phyloP scores from a whole-genome alignment of 345 rosid species.

The Abelmoschus esculentus region DNA sequence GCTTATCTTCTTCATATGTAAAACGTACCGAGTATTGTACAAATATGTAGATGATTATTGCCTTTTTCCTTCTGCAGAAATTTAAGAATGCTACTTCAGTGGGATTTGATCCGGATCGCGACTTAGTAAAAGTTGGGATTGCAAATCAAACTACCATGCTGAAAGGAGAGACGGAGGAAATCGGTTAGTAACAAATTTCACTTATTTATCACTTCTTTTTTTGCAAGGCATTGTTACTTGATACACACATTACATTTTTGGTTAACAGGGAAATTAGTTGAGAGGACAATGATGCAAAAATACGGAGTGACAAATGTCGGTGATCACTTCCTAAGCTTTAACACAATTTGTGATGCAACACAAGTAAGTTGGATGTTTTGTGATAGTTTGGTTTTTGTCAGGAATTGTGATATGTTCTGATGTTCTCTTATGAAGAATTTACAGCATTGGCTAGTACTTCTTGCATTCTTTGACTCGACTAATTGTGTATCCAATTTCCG shows the following conservation, averaged over 20 bases:
- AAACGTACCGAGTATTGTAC: not conserved
- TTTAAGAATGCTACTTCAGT: constrained; percentile 64
- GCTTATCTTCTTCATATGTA: not conserved
- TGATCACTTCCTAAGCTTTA: constrained; percentile 80
- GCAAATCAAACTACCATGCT: constrained; percentile 99
- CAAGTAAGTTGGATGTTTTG: constrained; percentile 41
- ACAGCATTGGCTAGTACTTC: not conserved
- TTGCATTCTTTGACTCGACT: not conserved
- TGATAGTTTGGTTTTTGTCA: not conserved
- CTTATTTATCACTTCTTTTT: constrained; percentile 5
- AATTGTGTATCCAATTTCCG: not conserved
- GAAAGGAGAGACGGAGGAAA: constrained; percentile 97
- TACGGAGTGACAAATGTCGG: constrained; percentile 78
- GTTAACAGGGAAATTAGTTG: constrained; percentile 62
- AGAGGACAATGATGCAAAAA: constrained; percentile 84
- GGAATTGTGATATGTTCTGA: not conserved
- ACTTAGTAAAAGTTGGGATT: constrained; percentile 75
- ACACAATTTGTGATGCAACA: constrained; percentile 97
- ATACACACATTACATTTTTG: constrained; percentile 1
- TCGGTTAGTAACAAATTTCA: constrained; percentile 44
- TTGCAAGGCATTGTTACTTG: not conserved
- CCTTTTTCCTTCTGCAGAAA: constrained; percentile 47
- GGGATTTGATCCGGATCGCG: constrained; percentile 86
- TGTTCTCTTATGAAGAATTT: not conserved
- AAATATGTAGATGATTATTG: constrained; percentile 5